phyloP scores from a whole-genome alignment of 2,329 filamentous ascomycete species.

The Fusarium gaditjirri region DNA sequence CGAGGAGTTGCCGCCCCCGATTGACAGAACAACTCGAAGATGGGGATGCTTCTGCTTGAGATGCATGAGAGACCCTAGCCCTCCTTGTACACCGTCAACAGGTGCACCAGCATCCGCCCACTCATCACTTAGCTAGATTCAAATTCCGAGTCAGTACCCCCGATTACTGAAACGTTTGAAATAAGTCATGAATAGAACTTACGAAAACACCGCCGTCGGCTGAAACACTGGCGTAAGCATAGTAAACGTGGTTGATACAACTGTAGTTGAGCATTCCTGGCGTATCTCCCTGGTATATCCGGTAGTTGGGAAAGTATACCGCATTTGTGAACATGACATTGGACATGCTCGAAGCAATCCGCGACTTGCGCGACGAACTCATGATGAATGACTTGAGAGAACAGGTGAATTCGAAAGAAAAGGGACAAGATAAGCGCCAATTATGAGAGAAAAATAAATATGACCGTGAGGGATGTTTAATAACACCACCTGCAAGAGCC shows the following conservation, averaged over 20 bases:
- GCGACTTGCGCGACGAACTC: conserved; percentile 58
- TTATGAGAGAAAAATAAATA: conserved; percentile 13
- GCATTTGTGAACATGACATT: conserved; percentile 74
- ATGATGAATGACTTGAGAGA: conserved; percentile 46
- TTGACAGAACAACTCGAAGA: conserved; percentile 79
- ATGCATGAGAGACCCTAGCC: conserved; percentile 77
- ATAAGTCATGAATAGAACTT: conserved; percentile 50
- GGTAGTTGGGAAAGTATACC: conserved; percentile 85
- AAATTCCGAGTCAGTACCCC: conserved; percentile 42
- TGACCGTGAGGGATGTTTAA: conserved; percentile 26
- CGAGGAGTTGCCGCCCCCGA: conserved; percentile 75
- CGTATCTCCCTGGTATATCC: conserved; percentile 77
- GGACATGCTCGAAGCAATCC: conserved; percentile 56
- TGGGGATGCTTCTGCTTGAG: conserved; percentile 77
- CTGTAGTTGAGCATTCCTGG: conserved; percentile 79
- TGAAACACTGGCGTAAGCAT: conserved; percentile 81
- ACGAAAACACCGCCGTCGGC: conserved; percentile 80
- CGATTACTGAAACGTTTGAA: conserved; percentile 11
- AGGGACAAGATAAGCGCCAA: neutral
- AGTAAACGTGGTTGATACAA: conserved; percentile 84
- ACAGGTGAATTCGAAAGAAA: neutral
- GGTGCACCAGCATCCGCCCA: conserved; percentile 78
- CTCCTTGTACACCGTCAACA: conserved; percentile 77
- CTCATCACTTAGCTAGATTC: conserved; percentile 76
- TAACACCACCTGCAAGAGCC: conserved; percentile 28